Conservation (phyloP, 2,329 filamentous ascomycete genomes). For the Dactylellina haptotyla region DNA sequence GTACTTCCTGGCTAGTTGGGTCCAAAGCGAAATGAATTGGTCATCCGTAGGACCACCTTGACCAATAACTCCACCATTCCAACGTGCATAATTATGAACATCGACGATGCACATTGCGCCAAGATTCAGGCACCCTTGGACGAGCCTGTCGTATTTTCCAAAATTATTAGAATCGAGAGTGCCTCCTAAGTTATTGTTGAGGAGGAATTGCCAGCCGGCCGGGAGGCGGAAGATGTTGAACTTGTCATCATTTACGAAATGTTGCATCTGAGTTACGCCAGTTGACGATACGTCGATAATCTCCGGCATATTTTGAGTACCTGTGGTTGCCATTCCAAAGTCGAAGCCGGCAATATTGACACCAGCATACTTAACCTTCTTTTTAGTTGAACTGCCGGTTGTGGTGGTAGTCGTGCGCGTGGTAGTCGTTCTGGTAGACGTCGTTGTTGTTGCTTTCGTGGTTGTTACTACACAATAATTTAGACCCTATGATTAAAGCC, state of each 20-base stretch:
- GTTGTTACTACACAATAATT: not conserved
- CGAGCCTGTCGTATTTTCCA: constrained; percentile 67
- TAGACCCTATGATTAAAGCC: not conserved
- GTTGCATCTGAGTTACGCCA: constrained; percentile 67
- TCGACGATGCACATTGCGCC: constrained; percentile 72
- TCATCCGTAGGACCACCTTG: constrained; percentile 72
- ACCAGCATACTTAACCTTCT: constrained; percentile 55
- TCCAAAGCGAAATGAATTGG: constrained; percentile 70
- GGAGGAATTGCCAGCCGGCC: constrained; percentile 71
- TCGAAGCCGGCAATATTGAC: constrained; percentile 66
- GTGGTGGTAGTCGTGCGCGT: constrained; percentile 12
- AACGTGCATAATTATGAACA: constrained; percentile 67
- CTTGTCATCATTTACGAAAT: constrained; percentile 67
- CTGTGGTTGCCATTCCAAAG: constrained; percentile 64
- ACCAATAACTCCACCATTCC: constrained; percentile 72
- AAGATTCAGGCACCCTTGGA: constrained; percentile 69
- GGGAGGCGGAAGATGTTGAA: constrained; percentile 70
- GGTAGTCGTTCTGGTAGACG: constrained; percentile 4
- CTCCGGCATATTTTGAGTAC: constrained; percentile 18
- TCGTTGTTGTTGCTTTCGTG: not conserved
- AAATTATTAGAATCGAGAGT: constrained; percentile 66
- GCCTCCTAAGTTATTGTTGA: constrained; percentile 66
- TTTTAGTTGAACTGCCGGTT: not conserved
- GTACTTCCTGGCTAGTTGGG: constrained; percentile 70
- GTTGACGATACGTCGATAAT: constrained; percentile 60